Base-by-base conservation (phyloP, 371 early-diverging fungal genomes). In the Rozella allomycis region DNA sequence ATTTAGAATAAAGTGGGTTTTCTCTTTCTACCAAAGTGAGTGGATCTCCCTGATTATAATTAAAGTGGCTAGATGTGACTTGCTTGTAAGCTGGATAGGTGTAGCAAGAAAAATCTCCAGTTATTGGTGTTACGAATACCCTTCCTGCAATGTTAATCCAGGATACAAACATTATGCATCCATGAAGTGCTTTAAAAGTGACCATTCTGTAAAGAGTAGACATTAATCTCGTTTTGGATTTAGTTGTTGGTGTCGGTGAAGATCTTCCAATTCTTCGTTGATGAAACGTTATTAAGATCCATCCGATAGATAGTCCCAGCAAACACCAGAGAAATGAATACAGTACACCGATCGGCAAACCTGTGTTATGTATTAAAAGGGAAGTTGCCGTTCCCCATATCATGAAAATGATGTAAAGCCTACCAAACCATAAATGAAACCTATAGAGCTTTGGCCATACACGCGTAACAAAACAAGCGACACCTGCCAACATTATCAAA, bases 161-260 rank as follows among this genome's bases (percentile, higher is more conserved):
- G 13, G 30, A 30, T 17, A 20, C n/a, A 7, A 19, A 21, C 33
- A 32, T 32, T 11, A 32, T 12, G 18, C 23, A 21, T 17, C 33
- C 33, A 18, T 32, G 33, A 26, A 32, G 33, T 6, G 33, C 33
- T 26, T 32, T 32, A 26, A 19, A 32, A 21, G 33, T 23, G 12
- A 32, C 5, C 23, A 32, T 32, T 6, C 33, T 21, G 12, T 32
- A 11, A 6, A 21, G 17, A 17, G 26, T 23, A 26, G 21, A 17
- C 20, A 12, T 32, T 32, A 17, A 32, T 7, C 33, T 19, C 6
- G 8, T 32, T 26, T 11, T 16, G 8, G n/a, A 32, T 26, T 13
- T 7, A 17, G n/a, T 8, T 17, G 19, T 11, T 32, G n/a, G 33
- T 26, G 6, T 7, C 17, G 33, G 6, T 11, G n/a, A 8, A 8